Conservation (phyloP, 2,329 filamentous ascomycete genomes). For the Scortechinia acanthostroma region DNA sequence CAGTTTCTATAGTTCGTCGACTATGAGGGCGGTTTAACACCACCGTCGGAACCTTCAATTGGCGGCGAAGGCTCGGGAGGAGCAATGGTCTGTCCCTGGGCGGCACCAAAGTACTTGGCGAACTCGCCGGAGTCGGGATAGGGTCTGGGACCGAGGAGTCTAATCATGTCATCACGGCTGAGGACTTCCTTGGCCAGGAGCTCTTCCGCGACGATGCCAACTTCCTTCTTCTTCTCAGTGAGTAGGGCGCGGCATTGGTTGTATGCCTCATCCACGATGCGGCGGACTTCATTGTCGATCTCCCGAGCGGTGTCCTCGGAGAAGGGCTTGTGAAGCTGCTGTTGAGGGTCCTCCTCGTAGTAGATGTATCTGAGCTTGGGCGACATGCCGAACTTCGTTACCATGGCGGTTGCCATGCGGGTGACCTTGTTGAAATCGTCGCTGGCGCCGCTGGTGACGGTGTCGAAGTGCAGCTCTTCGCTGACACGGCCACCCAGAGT, state of each 20-base stretch:
- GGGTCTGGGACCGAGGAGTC: conserved; percentile 76
- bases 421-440: conserved; percentile 99
- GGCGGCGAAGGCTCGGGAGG: neutral
- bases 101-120: conserved; percentile 80
- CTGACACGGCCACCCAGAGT: conserved; percentile 90
- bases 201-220: conserved; percentile 88
- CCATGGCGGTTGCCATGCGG: conserved; percentile 91
- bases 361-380: conserved; percentile 86
- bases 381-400: conserved; percentile 99
- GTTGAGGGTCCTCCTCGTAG: conserved; percentile 73
- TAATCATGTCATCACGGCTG: conserved; percentile 82
- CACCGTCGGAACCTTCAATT: neutral
- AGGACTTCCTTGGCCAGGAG: conserved; percentile 86
- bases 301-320: conserved; percentile 86
- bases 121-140: conserved; percentile 85
- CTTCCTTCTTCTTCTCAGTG: conserved; percentile 76
- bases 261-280: conserved; percentile 89
- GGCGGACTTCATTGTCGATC: conserved; percentile 85
- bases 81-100: neutral
- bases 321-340: conserved; percentile 87
- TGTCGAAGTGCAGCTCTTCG: conserved; percentile 93
- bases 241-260: conserved; percentile 80
- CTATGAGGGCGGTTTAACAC: neutral
- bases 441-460: conserved; percentile 86
- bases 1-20: neutral